Evolutionary conservation across 257 asterid species (phyloP), one percentile per base, ranked within the genome.

Genomic region (Rauvolfia tetraphylla): DNA sequence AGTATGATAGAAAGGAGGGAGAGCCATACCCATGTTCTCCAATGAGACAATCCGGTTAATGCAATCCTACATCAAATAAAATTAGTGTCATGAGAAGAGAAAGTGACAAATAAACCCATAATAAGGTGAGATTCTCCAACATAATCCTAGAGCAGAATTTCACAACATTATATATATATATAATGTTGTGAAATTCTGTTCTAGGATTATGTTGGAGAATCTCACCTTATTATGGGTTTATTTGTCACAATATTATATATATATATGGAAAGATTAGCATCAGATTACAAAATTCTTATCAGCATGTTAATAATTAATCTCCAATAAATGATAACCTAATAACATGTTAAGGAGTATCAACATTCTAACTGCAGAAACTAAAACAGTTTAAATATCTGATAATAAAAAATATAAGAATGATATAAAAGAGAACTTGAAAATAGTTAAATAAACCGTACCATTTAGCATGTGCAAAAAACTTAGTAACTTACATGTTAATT

Each of bases 11-110:
- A 14, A 63, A 57, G 61, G 58, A 51, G 69, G 73, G 72, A 41
- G 74, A 76, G 54, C 8, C 85, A 63, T 91, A 93, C 99, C 98
- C 96, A 95, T 93, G 42, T 83, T 70, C 84, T 95, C 97, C 66
- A 95, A 90, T 10, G 96, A 84, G 78, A 77, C 86, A 76, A 93
- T 93, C 58, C 98, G 88, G 53, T 93, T 95, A 76, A 95, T 93
- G 77, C 99, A 95, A 74, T 93, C 99, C 99, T 95, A 93, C 90
- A 87, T 75, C 42, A 49, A 3, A 49, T 46, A 79, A 82, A 78
- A 62, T 17, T 51, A 74, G 14, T 62, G 8, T 63, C 66, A 73
- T 44, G 80, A 75, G 79, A 77, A 74, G 72, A 74, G 57, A 17
- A 72, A 57, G 6, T 34, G 36, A 7, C 53, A 46, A 42, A 39